A percentile compares a stretch with the other conserved stretches of the same genome.
Conservation (phyloP, 2,329 filamentous ascomycete genomes). For the Cercospora berteroae region DNA sequence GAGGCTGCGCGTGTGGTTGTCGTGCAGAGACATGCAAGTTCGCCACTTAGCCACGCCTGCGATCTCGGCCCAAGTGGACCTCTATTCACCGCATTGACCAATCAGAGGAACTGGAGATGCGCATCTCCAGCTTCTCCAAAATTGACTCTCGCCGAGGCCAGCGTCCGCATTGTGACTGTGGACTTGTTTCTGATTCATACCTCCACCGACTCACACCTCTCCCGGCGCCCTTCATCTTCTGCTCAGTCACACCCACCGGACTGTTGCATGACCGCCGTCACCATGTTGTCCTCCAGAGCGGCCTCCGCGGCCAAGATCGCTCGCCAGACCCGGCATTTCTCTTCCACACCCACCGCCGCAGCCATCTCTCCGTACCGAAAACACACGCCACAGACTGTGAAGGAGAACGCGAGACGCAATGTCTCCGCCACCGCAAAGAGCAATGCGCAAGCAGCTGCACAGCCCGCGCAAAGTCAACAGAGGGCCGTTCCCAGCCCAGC, state of each 20-base stretch:
- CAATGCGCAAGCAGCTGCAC: conserved; percentile 43
- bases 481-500: conserved; percentile 48
- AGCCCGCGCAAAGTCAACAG: conserved; percentile 37
- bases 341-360: conserved; percentile 40
- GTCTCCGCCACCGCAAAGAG: conserved; percentile 44
- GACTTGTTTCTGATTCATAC: conserved; percentile 2
- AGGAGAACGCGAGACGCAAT: conserved; percentile 32
- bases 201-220: not conserved
- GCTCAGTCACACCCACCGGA: not conserved
- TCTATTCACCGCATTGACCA: not conserved
- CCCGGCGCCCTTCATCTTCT: not conserved
- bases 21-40: not conserved
- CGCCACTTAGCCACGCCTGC: not conserved
- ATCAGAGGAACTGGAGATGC: not conserved
- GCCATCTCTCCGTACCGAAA: conserved; percentile 47
- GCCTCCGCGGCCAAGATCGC: conserved; percentile 40
- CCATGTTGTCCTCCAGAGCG: conserved; percentile 37
- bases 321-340: conserved; percentile 45
- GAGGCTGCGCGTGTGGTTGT: not conserved
- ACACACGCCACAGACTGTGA: conserved; percentile 17
- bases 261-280: conserved; percentile 24
- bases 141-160: conserved; percentile 6
- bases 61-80: not conserved
- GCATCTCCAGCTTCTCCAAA: conserved; percentile 3
- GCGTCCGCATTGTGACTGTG: not conserved